A percentile compares a stretch with the other conserved stretches of the same genome.
Evolutionary conservation across 2,329 filamentous ascomycete species (phyloP).

Genomic region (Sporothrix humicola): DNA sequence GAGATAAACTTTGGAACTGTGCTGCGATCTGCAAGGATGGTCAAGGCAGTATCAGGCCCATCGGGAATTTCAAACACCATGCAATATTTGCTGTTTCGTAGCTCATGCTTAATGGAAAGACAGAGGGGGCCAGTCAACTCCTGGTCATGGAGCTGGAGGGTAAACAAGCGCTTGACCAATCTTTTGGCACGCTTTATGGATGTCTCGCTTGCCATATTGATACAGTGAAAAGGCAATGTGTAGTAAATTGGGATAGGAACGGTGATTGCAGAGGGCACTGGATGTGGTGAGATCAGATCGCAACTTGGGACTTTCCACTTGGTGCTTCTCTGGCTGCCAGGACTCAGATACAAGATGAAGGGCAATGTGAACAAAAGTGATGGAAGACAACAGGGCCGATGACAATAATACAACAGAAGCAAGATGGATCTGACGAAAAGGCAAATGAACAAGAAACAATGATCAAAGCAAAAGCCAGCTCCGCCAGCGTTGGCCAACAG

Average conservation of each 20-base stretch:
- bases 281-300: neutral
- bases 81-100: constrained; percentile 34
- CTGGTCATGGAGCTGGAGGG: constrained; percentile 33
- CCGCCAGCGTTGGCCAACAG: constrained; percentile 7
- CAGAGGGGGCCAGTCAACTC: constrained; percentile 36
- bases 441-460: neutral
- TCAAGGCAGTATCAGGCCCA: constrained; percentile 11
- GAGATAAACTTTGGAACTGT: constrained; percentile 35
- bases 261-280: neutral
- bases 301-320: neutral
- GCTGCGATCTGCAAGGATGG: neutral
- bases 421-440: neutral
- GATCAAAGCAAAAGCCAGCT: neutral
- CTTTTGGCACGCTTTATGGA: constrained; percentile 34
- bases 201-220: constrained; percentile 19
- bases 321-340: neutral
- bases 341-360: neutral
- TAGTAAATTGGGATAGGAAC: too few species aligned
- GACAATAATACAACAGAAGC: neutral
- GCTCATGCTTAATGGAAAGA: constrained; percentile 31
- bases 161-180: constrained; percentile 33
- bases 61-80: constrained; percentile 22
- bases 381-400: neutral
- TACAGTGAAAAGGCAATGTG: neutral
- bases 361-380: neutral